Conservation (phyloP, 1,284 basidiomycete genomes). For the Ustilago nuda region DNA sequence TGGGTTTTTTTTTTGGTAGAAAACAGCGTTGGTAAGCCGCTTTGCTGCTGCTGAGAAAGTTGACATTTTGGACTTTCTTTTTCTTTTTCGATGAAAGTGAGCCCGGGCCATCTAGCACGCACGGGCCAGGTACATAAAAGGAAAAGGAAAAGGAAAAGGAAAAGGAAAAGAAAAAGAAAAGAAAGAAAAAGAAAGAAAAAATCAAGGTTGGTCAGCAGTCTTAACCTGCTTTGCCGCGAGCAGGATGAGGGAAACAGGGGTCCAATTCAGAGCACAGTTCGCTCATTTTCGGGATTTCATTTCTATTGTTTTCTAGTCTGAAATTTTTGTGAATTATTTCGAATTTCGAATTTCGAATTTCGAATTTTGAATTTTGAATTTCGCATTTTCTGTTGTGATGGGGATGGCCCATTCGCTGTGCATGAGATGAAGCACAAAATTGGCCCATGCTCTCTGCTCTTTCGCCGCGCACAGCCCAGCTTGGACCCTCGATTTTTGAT, state of each 20-base stretch:
- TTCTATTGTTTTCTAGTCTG: not conserved
- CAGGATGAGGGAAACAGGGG: constrained; percentile 1
- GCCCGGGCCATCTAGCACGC: constrained; percentile 15
- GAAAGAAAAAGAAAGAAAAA: not conserved
- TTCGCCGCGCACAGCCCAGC: constrained; percentile 21
- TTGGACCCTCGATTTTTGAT: constrained; percentile 13
- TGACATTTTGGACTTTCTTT: constrained; percentile 4
- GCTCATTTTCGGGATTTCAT: not conserved
- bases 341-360: constrained; percentile 2
- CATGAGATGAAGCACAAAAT: not conserved
- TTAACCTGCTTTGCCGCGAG: constrained; percentile 12
- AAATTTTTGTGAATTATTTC: constrained; percentile 3
- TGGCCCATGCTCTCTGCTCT: constrained; percentile 15
- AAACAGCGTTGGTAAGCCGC: not conserved
- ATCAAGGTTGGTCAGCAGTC: not conserved
- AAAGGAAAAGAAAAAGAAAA: too few species aligned
- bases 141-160: too few species aligned
- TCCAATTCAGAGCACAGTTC: constrained; percentile 1
- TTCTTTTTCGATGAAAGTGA: constrained; percentile 1
- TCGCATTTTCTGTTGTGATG: not conserved
- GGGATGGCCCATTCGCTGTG: not conserved
- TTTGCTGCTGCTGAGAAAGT: constrained; percentile 1
- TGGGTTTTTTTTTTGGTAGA: not conserved
- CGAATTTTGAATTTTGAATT: not conserved
- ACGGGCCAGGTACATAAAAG: constrained; percentile 11